A percentile compares a stretch with the other conserved stretches of the same genome.
These are phyloP conservation scores for Aspergillus persii DNA, from an alignment of 2,329 filamentous ascomycete species.

Conservation along the genomic window DNA sequence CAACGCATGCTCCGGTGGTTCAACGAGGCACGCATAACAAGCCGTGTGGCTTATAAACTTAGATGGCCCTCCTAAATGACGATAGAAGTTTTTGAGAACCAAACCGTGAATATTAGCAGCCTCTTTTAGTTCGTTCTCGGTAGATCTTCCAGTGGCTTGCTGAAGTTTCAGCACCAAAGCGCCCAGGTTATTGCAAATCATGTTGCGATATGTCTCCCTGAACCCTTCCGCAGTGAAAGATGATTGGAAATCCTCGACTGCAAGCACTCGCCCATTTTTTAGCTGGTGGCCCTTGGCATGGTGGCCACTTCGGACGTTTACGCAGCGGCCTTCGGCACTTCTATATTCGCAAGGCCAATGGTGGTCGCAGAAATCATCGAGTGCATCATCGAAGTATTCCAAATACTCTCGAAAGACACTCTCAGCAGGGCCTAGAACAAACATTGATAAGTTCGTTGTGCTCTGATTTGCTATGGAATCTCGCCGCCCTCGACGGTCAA, in stretches of 20 bases:
- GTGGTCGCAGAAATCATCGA: constrained; percentile 1
- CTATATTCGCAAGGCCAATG: constrained; percentile 1
- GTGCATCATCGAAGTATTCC: not conserved
- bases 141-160: too few species aligned
- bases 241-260: not conserved
- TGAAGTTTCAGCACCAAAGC: not conserved
- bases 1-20: not conserved
- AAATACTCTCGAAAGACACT: not conserved
- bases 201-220: not conserved
- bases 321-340: not conserved
- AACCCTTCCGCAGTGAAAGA: not conserved
- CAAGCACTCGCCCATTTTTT: not conserved
- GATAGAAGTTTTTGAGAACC: constrained; percentile 1
- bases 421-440: not conserved
- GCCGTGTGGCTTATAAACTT: not conserved
- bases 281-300: not conserved
- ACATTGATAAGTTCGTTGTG: too few species aligned
- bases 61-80: not conserved
- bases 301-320: not conserved
- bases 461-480: not conserved
- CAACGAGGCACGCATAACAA: not conserved
- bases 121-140: too few species aligned
- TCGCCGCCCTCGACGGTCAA: too few species aligned
- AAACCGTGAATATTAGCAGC: too few species aligned
- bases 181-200: not conserved